Conservation (phyloP, 1,284 basidiomycete species). For the Spongispora temasekensis region DNA sequence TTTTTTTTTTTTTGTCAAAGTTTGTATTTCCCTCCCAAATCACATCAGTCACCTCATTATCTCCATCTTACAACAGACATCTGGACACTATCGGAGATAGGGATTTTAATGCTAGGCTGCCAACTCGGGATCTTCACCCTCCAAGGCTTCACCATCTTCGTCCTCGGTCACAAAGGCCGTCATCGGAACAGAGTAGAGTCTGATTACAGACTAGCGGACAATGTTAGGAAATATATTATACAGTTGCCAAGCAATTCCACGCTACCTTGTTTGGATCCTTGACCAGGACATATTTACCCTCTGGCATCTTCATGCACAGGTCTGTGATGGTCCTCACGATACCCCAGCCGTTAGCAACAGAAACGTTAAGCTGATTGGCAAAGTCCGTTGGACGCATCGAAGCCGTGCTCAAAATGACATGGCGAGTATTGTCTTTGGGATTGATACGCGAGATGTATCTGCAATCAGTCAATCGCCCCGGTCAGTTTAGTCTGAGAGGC, state of each 20-base stretch:
- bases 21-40: too few species aligned
- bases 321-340: slow-evolving; percentile 95
- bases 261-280: slow-evolving; percentile 95
- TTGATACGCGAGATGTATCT: slow-evolving; percentile 93
- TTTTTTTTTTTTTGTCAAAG: too few species aligned
- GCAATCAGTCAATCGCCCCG: slow-evolving; percentile 10
- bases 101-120: slow-evolving; percentile 19
- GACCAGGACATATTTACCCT: slow-evolving; percentile 94
- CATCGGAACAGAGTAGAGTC: slow-evolving; percentile 89
- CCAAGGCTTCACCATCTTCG: slow-evolving; percentile 53
- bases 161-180: slow-evolving; percentile 78
- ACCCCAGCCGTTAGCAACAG: slow-evolving; percentile 96
- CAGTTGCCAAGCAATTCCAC: slow-evolving; percentile 1
- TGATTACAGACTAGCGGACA: slow-evolving; percentile 78
- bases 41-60: background rate
- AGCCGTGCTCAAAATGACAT: slow-evolving; percentile 94
- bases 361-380: slow-evolving; percentile 94
- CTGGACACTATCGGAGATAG: slow-evolving; percentile 10
- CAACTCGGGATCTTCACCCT: slow-evolving; percentile 52
- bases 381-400: slow-evolving; percentile 96
- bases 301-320: slow-evolving; percentile 90
- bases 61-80: background rate
- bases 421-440: slow-evolving; percentile 92
- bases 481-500: too few species aligned
- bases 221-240: slow-evolving; percentile 8